Evolutionary conservation across 352 stramenopile genomes (phyloP).

Genomic region (Phytophthora fragariae): DNA sequence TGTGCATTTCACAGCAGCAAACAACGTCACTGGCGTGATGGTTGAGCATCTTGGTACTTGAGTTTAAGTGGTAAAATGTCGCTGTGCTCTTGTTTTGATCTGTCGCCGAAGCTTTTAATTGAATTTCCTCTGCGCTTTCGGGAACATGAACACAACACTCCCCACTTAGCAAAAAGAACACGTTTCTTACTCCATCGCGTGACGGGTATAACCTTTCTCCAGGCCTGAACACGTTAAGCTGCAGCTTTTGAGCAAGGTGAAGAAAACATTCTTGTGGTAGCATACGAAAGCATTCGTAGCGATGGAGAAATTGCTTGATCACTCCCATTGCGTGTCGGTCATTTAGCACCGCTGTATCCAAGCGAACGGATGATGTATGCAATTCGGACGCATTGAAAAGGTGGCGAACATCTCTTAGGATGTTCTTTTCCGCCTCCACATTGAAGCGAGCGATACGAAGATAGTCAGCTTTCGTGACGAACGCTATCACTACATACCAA

Average conservation of each 20-base stretch:
- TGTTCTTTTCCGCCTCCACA: constrained; percentile 29
- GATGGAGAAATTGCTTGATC: constrained; percentile 44
- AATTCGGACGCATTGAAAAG: constrained; percentile 4
- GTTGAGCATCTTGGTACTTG: background rate
- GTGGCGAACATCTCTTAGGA: background rate
- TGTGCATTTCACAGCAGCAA: constrained; percentile 7
- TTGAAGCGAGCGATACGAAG: constrained; percentile 49
- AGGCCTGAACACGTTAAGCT: constrained; percentile 36
- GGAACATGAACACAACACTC: constrained; percentile 45
- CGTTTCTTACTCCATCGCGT: constrained; percentile 18
- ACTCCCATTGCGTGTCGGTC: constrained; percentile 7
- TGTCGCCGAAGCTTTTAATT: constrained; percentile 14
- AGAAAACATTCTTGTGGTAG: constrained; percentile 39
- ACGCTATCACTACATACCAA: constrained; percentile 36
- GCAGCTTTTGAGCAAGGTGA: constrained; percentile 42
- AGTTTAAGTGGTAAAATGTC: background rate
- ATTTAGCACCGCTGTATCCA: background rate
- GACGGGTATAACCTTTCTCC: constrained; percentile 41
- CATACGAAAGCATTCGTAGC: constrained; percentile 52
- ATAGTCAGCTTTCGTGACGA: constrained; percentile 50
- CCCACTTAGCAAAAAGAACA: constrained; percentile 55
- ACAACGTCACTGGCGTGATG: background rate
- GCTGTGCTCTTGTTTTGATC: background rate
- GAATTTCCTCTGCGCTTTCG: constrained; percentile 21
- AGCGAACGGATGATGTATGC: background rate